Evolutionary conservation across 345 rosid genomes (phyloP), one percentile per base, ranked within the genome.

Genomic region (Lumnitzera littorea): DNA sequence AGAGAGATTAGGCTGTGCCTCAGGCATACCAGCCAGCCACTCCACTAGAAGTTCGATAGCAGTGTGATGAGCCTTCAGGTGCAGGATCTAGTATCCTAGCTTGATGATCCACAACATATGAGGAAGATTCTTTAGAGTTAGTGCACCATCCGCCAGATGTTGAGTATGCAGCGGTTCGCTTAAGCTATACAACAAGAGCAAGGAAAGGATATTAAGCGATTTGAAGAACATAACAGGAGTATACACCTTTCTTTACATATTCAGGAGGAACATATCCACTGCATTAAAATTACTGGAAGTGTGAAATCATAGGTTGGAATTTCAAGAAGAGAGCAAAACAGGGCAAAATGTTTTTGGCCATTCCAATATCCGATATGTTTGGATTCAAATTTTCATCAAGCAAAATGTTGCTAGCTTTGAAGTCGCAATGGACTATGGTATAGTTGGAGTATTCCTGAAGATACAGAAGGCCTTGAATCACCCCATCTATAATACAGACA

Each of bases 321-420:
- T 0, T 53, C 9, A 3, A 53, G 56, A 24, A 7, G 24, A 7
- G 6, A 17, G 27, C 31, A 23, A 53, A 53, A 2, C 23, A 2
- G 1, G n/a, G 56, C 7, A 48, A 50, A 8, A 47, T 2, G 3
- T 2, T 31, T 53, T 76, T 74, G 48, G 80, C 84, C 80, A 76
- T 70, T 43, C 87, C 87, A 5, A 82, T 79, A 65, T 79, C 84
- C 6, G 82, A 72, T 15, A 81, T 78, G 58, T 78, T 81, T 0
- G 80, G 77, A 15, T 58, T 64, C 83, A 78, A 63, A 17, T 74
- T 74, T 48, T 29, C 60, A 58, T 78, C 81, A n/a, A 81, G 55
- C 63, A 78, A 65, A 55, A 74, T 57, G 68, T 81, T 81, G 56
- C 82, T 70, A 24, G 78, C 71, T 66, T 80, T 75, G 36, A 70